phyloP scores from a whole-genome alignment of 768 basidiomycete species.

The Rhodocollybia butyracea region DNA sequence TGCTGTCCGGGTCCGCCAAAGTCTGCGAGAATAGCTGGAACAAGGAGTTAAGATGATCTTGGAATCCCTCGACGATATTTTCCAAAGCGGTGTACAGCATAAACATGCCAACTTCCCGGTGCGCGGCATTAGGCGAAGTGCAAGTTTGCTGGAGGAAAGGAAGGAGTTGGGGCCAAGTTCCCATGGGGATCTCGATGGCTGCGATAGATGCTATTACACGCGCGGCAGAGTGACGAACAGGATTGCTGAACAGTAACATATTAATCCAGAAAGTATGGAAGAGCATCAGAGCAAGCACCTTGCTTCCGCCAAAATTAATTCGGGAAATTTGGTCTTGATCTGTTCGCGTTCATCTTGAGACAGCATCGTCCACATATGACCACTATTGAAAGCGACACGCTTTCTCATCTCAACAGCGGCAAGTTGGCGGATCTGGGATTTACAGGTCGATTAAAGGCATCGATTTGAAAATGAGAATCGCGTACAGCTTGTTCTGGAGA shows the following conservation, averaged over 20 bases:
- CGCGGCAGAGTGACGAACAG: slow-evolving; percentile 90
- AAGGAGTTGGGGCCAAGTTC: slow-evolving; percentile 83
- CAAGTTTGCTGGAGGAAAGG: slow-evolving; percentile 84
- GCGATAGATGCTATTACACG: slow-evolving; percentile 94
- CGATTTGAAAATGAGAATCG: slow-evolving; percentile 15
- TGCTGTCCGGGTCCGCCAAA: slow-evolving; percentile 78
- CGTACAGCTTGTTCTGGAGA: slow-evolving; percentile 83
- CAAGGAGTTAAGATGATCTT: slow-evolving; percentile 66
- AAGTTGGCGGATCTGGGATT: slow-evolving; percentile 84
- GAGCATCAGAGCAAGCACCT: slow-evolving; percentile 47
- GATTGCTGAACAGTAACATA: slow-evolving; percentile 49
- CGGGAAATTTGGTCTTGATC: slow-evolving; percentile 82
- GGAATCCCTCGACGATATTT: slow-evolving; percentile 86
- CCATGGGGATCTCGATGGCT: slow-evolving; percentile 74
- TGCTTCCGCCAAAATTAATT: slow-evolving; percentile 72
- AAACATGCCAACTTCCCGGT: slow-evolving; percentile 90
- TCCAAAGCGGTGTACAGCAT: slow-evolving; percentile 91
- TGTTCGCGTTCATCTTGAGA: slow-evolving; percentile 65
- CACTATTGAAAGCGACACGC: slow-evolving; percentile 77
- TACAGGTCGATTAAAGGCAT: slow-evolving; percentile 7
- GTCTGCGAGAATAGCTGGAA: slow-evolving; percentile 78
- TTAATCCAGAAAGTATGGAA: slow-evolving; percentile 11
- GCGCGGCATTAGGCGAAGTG: slow-evolving; percentile 58
- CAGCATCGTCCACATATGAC: slow-evolving; percentile 77
- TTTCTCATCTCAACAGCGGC: slow-evolving; percentile 97